These are phyloP conservation scores for Hirschfeldia incana DNA, from an alignment of 345 rosid species.

Conservation along the genomic window DNA sequence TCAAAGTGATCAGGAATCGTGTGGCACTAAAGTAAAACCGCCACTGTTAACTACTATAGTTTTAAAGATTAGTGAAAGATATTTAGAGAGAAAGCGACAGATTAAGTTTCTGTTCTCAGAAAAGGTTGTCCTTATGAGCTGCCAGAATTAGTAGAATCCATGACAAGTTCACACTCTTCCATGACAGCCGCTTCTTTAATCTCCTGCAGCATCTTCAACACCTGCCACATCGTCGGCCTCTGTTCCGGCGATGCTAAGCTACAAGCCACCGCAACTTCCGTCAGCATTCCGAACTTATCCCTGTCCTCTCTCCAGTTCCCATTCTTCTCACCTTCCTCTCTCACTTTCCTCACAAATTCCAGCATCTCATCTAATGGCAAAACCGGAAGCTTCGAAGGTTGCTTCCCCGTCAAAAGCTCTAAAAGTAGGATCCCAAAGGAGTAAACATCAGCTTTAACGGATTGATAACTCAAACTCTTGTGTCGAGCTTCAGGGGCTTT, in stretches of 20 bases:
- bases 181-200: constrained; percentile 65
- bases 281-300: constrained; percentile 66
- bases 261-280: constrained; percentile 74
- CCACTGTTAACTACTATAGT: constrained; percentile 18
- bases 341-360: constrained; percentile 57
- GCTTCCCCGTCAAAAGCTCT: constrained; percentile 78
- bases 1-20: constrained; percentile 16
- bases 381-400: constrained; percentile 62
- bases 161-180: constrained; percentile 56
- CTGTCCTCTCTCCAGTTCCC: constrained; percentile 44
- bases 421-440: constrained; percentile 73
- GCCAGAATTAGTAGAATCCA: constrained; percentile 36
- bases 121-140: constrained; percentile 16
- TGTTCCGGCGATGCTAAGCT: constrained; percentile 70
- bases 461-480: constrained; percentile 40
- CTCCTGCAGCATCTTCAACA: constrained; percentile 87
- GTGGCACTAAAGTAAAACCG: constrained; percentile 30
- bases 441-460: constrained; percentile 66
- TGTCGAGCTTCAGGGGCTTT: constrained; percentile 66
- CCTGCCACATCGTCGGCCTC: constrained; percentile 98
- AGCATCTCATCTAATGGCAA: constrained; percentile 44
- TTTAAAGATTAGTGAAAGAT: constrained; percentile 25
- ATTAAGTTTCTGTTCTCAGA: not conserved
- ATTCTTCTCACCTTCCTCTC: constrained; percentile 56
- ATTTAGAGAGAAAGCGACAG: not conserved